Evolutionary conservation across 164 flowering plant genomes (phyloP).

Genomic region (Nymphaea thermarum): DNA sequence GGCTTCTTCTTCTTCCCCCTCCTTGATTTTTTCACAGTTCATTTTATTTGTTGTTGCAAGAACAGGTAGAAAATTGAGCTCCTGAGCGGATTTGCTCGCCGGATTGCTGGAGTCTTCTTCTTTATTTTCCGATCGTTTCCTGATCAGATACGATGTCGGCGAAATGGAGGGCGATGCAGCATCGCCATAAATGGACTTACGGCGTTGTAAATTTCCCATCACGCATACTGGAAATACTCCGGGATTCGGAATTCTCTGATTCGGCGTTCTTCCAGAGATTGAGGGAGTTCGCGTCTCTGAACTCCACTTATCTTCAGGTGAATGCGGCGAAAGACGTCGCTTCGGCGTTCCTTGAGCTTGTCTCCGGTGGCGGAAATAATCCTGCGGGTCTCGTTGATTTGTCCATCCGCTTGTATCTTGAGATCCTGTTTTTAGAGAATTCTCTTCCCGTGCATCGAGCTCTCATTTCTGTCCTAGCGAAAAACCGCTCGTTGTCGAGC

Average conservation of each 20-base stretch:
- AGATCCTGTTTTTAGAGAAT: conserved; percentile 69
- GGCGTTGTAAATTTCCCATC: conserved; percentile 61
- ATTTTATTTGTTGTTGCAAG: too few relatives aligned
- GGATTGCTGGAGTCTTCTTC: too few relatives aligned
- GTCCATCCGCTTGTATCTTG: conserved; percentile 44
- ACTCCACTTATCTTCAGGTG: conserved; percentile 63
- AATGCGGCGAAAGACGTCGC: conserved; percentile 48
- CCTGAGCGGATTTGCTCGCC: too few relatives aligned
- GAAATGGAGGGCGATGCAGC: conserved; percentile 94
- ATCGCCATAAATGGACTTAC: conserved; percentile 90
- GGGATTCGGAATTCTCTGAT: conserved; percentile 10
- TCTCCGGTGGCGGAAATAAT: conserved; percentile 8
- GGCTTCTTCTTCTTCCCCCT: too few relatives aligned
- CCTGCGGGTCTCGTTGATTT: conserved; percentile 12
- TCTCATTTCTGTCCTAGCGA: conserved; percentile 46
- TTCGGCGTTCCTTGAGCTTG: conserved; percentile 41
- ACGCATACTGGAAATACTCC: conserved; percentile 28
- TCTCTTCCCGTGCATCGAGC: conserved; percentile 72
- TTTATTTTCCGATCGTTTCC: too few relatives aligned
- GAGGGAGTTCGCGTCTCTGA: conserved; percentile 36
- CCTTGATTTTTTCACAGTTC: too few relatives aligned
- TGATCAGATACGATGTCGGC: conserved; percentile 45
- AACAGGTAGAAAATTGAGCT: too few relatives aligned
- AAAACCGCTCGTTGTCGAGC: conserved; percentile 14
- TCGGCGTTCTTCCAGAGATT: conserved; percentile 28